Evolutionary conservation across 164 flowering plant genomes (phyloP).

Genomic region (Chloranthus sessilifolius): DNA sequence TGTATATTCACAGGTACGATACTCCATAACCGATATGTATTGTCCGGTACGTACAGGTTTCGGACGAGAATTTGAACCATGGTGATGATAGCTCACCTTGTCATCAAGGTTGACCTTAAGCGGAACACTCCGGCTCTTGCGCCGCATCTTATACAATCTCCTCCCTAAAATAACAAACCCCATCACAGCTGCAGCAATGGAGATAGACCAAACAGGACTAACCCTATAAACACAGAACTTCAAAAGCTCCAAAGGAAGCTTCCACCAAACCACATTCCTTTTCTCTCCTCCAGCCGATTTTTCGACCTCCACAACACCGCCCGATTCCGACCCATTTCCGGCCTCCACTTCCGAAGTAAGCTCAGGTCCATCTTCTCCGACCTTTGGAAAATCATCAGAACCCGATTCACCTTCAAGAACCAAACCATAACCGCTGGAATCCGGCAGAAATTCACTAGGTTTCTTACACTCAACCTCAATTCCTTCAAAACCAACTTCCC

Average conservation of each 20-base stretch:
- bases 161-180: conserved; percentile 66
- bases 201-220: conserved; percentile 78
- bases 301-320: conserved; percentile 2
- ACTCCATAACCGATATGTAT: no score
- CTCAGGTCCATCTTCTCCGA: conserved; percentile 5
- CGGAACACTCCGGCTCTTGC: conserved; percentile 47
- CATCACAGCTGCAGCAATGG: conserved; percentile 77
- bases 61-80: no score
- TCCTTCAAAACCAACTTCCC: conserved; percentile 18
- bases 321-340: conserved; percentile 7
- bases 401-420: conserved; percentile 1
- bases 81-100: conserved; percentile 45
- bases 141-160: conserved; percentile 66
- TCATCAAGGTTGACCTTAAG: conserved; percentile 75
- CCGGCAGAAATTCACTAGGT: conserved; percentile 26
- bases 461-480: conserved; percentile 9
- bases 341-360: conserved; percentile 8
- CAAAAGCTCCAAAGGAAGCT: conserved; percentile 71
- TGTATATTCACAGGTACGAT: no score
- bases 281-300: conserved; percentile 20
- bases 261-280: conserved; percentile 72
- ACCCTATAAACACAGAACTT: conserved; percentile 61
- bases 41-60: no score
- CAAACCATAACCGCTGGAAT: conserved; percentile 24
- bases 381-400: conserved; percentile 11